Conservation (phyloP, 345 rosid species). For the Salix brachista region DNA sequence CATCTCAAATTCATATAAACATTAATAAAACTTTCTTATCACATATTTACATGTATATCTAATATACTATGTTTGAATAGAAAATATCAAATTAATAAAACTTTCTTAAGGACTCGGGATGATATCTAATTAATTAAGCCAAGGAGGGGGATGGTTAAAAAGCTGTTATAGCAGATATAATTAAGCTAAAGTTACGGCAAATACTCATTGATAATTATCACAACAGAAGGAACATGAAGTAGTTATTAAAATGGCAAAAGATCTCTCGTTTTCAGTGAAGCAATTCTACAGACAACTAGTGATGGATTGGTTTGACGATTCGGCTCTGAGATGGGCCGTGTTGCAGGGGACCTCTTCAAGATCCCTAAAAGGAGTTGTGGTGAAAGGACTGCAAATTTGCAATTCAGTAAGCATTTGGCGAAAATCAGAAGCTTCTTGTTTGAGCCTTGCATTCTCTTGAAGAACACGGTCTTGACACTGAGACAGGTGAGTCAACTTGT, state of each 20-base stretch:
- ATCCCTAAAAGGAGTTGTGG: conserved; percentile 38
- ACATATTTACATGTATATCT: no score
- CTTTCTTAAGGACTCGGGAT: background rate
- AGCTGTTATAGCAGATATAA: conserved; percentile 31
- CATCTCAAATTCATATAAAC: no score
- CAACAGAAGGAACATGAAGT: conserved; percentile 16
- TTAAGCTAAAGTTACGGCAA: conserved; percentile 12
- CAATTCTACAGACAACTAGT: conserved; percentile 38
- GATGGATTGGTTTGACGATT: conserved; percentile 32
- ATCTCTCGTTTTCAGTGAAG: conserved; percentile 30
- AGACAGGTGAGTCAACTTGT: conserved; percentile 60
- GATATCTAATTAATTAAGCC: background rate
- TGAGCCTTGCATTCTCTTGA: conserved; percentile 72
- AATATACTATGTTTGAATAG: no score
- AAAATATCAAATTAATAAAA: no score
- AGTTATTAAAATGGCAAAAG: conserved; percentile 10
- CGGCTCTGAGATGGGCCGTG: conserved; percentile 43
- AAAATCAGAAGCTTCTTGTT: conserved; percentile 75
- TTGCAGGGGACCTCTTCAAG: conserved; percentile 50
- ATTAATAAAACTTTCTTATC: no score
- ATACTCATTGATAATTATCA: conserved; percentile 17
- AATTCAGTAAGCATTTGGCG: conserved; percentile 59
- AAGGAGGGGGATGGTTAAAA: conserved; percentile 20
- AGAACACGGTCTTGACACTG: conserved; percentile 56
- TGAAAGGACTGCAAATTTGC: conserved; percentile 44